These are phyloP conservation scores for Claviceps fusiformis DNA, from an alignment of 2,329 filamentous ascomycete species.

Conservation along the genomic window DNA sequence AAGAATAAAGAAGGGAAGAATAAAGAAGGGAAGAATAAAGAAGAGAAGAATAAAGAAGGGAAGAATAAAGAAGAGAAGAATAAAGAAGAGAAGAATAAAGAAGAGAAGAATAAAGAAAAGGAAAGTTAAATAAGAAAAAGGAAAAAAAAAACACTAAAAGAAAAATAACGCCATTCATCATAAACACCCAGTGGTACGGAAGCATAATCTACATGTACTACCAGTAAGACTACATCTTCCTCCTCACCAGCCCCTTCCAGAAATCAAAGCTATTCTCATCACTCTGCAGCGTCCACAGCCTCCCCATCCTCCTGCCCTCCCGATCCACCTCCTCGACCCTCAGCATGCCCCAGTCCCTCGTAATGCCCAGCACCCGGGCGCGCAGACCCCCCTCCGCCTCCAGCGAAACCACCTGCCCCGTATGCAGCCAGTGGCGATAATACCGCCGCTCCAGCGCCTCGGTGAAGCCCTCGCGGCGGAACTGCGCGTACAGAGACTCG, in stretches of 20 bases:
- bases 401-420: slow-evolving; percentile 55
- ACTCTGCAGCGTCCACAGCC: slow-evolving; percentile 73
- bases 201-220: background rate
- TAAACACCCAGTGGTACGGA: too few relatives aligned
- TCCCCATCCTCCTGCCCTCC: slow-evolving; percentile 62
- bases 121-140: too few relatives aligned
- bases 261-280: slow-evolving; percentile 99
- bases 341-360: slow-evolving; percentile 79
- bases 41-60: too few relatives aligned
- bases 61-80: too few relatives aligned
- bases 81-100: too few relatives aligned
- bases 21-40: too few relatives aligned
- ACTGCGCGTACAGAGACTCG: slow-evolving; percentile 63
- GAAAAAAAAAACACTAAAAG: too few relatives aligned
- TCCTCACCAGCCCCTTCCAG: slow-evolving; percentile 72
- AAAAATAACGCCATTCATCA: too few relatives aligned
- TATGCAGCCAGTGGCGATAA: slow-evolving; percentile 78
- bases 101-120: too few relatives aligned
- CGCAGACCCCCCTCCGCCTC: slow-evolving; percentile 65
- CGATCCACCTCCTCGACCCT: slow-evolving; percentile 69
- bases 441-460: slow-evolving; percentile 60
- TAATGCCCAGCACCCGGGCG: slow-evolving; percentile 75
- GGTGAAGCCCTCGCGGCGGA: slow-evolving; percentile 64
- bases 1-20: too few relatives aligned
- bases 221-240: slow-evolving; percentile 46